A percentile compares a stretch with the other conserved stretches of the same genome.
These are phyloP conservation scores for Scutellaria minor DNA, from an alignment of 257 asterid genomes.

Conservation along the genomic window DNA sequence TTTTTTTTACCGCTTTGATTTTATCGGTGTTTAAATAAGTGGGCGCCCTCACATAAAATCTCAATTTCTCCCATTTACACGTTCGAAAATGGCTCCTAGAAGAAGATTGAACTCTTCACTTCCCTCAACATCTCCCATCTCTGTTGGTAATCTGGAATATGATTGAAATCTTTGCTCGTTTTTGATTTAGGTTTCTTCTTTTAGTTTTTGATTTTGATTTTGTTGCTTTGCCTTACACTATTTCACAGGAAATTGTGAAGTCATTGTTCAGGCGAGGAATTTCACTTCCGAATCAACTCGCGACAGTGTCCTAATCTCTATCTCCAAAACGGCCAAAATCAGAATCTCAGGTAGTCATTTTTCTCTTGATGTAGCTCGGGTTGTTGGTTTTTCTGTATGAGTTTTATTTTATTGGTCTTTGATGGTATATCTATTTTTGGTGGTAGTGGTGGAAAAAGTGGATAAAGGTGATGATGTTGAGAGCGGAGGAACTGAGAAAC, in stretches of 20 bases:
- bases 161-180: not conserved
- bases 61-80: not conserved
- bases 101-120: slow-evolving; percentile 41
- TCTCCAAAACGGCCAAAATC: slow-evolving; percentile 57
- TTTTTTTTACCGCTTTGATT: not conserved
- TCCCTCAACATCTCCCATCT: slow-evolving; percentile 54
- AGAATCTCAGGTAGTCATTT: slow-evolving; percentile 52
- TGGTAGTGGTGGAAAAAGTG: slow-evolving; percentile 56
- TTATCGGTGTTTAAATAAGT: slow-evolving; percentile 8
- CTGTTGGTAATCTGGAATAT: slow-evolving; percentile 51
- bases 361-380: not conserved
- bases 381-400: not conserved
- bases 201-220: slow-evolving; percentile 3
- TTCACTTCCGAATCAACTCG: slow-evolving; percentile 52
- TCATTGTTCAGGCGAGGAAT: slow-evolving; percentile 58
- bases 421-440: slow-evolving; percentile 13
- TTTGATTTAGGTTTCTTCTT: not conserved
- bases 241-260: slow-evolving; percentile 70
- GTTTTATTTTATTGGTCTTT: not conserved
- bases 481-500: slow-evolving; percentile 32
- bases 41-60: slow-evolving; percentile 19
- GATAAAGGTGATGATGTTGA: slow-evolving; percentile 29
- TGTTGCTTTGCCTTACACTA: not conserved
- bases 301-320: slow-evolving; percentile 50
- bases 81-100: slow-evolving; percentile 56